Conservation (phyloP, 768 basidiomycete genomes). For the Lactifluus subvellereus region DNA sequence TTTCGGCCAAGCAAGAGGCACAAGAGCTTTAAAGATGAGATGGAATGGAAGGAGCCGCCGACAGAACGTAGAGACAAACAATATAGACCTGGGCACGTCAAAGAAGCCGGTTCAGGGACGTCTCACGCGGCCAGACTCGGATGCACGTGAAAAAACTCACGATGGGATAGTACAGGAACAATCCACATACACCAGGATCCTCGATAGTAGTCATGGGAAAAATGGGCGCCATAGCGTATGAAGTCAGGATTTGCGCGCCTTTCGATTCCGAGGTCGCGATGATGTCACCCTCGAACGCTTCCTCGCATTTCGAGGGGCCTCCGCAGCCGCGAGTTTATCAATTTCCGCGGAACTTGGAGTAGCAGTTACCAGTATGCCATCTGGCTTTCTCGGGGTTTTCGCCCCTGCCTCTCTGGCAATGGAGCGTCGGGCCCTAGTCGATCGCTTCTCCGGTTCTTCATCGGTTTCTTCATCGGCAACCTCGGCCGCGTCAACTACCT, state of each 20-base stretch:
- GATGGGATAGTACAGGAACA: slow-evolving; percentile 5
- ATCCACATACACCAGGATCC: neutral
- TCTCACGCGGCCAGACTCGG: neutral
- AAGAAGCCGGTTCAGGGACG: neutral
- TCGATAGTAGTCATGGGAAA: neutral
- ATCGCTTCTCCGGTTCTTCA: slow-evolving; percentile 4
- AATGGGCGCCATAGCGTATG: neutral
- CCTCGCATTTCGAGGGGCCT: slow-evolving; percentile 12
- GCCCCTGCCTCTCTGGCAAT: neutral
- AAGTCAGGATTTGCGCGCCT: slow-evolving; percentile 15
- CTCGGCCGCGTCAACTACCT: slow-evolving; percentile 3
- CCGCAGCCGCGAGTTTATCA: slow-evolving; percentile 4
- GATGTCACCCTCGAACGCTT: slow-evolving; percentile 17
- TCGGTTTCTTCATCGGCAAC: slow-evolving; percentile 12
- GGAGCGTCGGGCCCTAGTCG: neutral
- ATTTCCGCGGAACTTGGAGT: slow-evolving; percentile 1
- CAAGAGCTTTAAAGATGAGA: neutral
- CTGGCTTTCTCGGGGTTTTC: slow-evolving; percentile 10
- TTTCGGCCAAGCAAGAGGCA: neutral
- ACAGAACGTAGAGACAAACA: neutral
- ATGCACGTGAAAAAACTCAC: slow-evolving; percentile 3
- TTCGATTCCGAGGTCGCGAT: slow-evolving; percentile 20
- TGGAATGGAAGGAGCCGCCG: neutral
- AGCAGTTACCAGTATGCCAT: neutral
- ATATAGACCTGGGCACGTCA: slow-evolving; percentile 4